Evolutionary conservation across 192 early-diverging fungal species (phyloP).

Genomic region (Coemansia sp.): DNA sequence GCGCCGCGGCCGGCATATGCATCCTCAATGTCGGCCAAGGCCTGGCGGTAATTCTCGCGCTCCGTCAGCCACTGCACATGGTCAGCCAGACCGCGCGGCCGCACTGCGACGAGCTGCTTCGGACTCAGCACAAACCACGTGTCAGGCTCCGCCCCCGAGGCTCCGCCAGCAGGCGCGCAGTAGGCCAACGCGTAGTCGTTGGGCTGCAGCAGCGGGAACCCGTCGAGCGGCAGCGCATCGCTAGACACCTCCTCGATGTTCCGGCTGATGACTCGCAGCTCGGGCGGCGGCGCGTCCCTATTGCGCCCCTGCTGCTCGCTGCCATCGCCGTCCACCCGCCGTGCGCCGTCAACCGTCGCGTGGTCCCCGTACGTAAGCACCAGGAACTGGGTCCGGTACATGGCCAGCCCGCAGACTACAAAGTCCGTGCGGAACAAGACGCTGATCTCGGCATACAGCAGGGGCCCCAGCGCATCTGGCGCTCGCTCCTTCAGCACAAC

Average conservation of each 20-base stretch:
- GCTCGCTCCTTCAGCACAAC: conserved; percentile 67
- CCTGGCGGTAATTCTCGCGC: conserved; percentile 77
- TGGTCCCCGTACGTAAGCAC: conserved; percentile 54
- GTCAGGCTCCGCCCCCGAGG: conserved; percentile 58
- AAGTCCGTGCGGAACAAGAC: conserved; percentile 60
- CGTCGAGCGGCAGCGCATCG: conserved; percentile 85
- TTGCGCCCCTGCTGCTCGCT: conserved; percentile 20
- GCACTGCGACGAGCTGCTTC: conserved; percentile 90
- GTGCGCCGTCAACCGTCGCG: conserved; percentile 6
- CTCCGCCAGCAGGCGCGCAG: neutral
- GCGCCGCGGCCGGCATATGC: conserved; percentile 61
- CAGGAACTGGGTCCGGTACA: conserved; percentile 49
- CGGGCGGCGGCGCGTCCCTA: conserved; percentile 71
- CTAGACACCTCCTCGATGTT: conserved; percentile 85
- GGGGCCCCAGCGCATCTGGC: conserved; percentile 12
- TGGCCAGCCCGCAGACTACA: conserved; percentile 87
- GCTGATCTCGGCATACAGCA: conserved; percentile 59
- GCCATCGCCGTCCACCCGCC: neutral
- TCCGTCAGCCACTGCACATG: conserved; percentile 95
- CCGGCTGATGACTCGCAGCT: conserved; percentile 86
- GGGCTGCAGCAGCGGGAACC: conserved; percentile 85
- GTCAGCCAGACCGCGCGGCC: conserved; percentile 87
- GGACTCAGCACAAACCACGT: conserved; percentile 94
- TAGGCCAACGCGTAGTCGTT: conserved; percentile 93
- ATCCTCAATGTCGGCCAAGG: conserved; percentile 66